These are phyloP conservation scores for Tetraselmis striata DNA, from an alignment of 139 green algal genomes.

Conservation along the genomic window DNA sequence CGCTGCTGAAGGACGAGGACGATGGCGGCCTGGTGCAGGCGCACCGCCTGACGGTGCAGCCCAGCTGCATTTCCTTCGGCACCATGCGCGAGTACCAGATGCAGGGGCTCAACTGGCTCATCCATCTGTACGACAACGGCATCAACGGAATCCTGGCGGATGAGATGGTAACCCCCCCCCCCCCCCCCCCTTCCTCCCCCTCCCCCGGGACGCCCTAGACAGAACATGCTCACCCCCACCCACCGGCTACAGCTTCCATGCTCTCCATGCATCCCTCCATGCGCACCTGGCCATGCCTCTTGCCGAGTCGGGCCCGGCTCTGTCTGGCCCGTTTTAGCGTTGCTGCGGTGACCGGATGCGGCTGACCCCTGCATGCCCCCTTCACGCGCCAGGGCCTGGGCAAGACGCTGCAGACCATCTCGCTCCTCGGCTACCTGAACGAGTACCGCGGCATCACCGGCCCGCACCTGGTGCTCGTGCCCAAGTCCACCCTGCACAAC, in stretches of 20 bases:
- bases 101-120: constrained; percentile 98
- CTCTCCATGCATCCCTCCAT: too few species aligned
- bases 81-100: constrained; percentile 98
- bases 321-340: too few species aligned
- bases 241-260: too few species aligned
- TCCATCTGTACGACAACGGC: constrained; percentile 97
- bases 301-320: too few species aligned
- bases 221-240: not conserved
- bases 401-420: constrained; percentile 99
- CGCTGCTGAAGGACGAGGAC: not conserved
- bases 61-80: constrained; percentile 75
- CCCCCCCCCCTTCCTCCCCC: not conserved
- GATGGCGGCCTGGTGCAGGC: constrained; percentile 35
- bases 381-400: constrained; percentile 89
- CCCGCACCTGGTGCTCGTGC: constrained; percentile 95
- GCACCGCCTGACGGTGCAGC: constrained; percentile 78
- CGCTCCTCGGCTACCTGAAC: constrained; percentile 87
- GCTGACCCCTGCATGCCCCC: not conserved
- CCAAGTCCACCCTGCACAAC: constrained; percentile 97
- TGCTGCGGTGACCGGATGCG: too few species aligned
- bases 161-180: constrained; percentile 74
- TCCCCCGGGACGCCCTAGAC: too few species aligned
- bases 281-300: too few species aligned
- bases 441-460: constrained; percentile 94
- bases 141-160: constrained; percentile 99